Evolutionary conservation across 495 filamentous ascomycete species (phyloP).

Genomic region (Cercophora sp.): DNA sequence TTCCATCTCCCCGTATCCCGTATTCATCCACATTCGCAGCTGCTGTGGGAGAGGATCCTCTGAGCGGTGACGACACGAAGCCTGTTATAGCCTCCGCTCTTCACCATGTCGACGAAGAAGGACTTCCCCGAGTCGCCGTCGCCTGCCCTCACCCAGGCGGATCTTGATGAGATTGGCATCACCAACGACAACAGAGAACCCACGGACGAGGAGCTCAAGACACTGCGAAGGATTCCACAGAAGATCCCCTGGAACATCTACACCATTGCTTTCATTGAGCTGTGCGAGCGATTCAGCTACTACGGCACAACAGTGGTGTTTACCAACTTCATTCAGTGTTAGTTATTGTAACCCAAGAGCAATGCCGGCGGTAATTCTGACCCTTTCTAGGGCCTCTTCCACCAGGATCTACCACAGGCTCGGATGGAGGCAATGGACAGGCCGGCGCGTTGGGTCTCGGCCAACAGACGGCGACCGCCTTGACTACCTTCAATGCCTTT

Average conservation of each 20-base stretch:
- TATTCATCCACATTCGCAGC: too few species aligned
- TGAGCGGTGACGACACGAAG: too few species aligned
- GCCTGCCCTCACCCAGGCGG: constrained; percentile 5
- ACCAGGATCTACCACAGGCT: constrained; percentile 55
- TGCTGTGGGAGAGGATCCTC: too few species aligned
- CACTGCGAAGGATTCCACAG: constrained; percentile 62
- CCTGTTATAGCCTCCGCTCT: too few species aligned
- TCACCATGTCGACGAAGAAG: constrained; percentile 10
- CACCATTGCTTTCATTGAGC: constrained; percentile 69
- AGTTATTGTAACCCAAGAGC: too few species aligned
- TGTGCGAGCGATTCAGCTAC: constrained; percentile 77
- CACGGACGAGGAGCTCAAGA: constrained; percentile 57
- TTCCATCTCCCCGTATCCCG: too few species aligned
- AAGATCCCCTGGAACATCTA: constrained; percentile 61
- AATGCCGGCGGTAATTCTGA: too few species aligned
- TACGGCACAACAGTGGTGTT: constrained; percentile 68
- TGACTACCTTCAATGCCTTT: constrained; percentile 69
- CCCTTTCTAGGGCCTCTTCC: constrained; percentile 65
- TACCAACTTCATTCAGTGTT: constrained; percentile 41
- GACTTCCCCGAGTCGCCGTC: constrained; percentile 9
- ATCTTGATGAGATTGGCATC: constrained; percentile 13
- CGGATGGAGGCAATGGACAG: constrained; percentile 40
- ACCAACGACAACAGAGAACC: constrained; percentile 29
- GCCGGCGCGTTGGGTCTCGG: constrained; percentile 66
- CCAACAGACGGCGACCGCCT: constrained; percentile 59